Evolutionary conservation across 768 basidiomycete species (phyloP), one percentile per base, ranked within the genome.

Genomic region (Leccinum barrowsii): DNA sequence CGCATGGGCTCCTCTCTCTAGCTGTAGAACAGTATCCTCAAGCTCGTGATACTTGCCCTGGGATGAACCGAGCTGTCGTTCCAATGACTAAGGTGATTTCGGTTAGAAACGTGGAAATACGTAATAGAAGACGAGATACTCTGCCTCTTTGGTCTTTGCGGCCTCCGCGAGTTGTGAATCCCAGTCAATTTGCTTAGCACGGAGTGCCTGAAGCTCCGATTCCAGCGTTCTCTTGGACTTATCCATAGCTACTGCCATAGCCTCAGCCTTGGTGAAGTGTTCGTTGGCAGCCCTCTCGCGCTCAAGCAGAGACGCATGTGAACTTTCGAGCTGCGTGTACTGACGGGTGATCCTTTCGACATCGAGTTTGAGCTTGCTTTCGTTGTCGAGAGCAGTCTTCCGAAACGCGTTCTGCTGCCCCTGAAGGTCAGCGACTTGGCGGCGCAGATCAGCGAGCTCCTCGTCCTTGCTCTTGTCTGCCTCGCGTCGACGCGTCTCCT

Each of bases 391-490:
- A 4, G 85, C 80, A 4, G 75, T 69, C 54, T 81, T 81, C 21
- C 90, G 86, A 21, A 84, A 80, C 15, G 86, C 83, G 34, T 80
- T 78, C 15, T 94, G 78, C 34, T 92, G 87, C 46, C 82, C 76
- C 48, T 90, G 87, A 30, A 92, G 74, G 42, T 80, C 78, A 19
- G 70, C 67, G 21, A 82, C 81, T 65, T 92, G 86, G 10, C 69
- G 67, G 21, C 94, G 86, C 6, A 99, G 78, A 30, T 85, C 80
- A 0, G 74, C 71, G 11, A 98, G 83, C 72, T 99, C 96, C 48
- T 84, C 79, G 63, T 98, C 94, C 65, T 87, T 92, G 73, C 89
- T 89, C 72, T 86, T 87, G 70, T 94, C 92, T 1, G 86, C 92
- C 68, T 97, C 91, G 34, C 80, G 82, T 17, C 91, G 83, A 30